A percentile compares a stretch with the other conserved stretches of the same genome.
These are phyloP conservation scores for Brassica carinata DNA, from an alignment of 345 rosid genomes.

Conservation along the genomic window DNA sequence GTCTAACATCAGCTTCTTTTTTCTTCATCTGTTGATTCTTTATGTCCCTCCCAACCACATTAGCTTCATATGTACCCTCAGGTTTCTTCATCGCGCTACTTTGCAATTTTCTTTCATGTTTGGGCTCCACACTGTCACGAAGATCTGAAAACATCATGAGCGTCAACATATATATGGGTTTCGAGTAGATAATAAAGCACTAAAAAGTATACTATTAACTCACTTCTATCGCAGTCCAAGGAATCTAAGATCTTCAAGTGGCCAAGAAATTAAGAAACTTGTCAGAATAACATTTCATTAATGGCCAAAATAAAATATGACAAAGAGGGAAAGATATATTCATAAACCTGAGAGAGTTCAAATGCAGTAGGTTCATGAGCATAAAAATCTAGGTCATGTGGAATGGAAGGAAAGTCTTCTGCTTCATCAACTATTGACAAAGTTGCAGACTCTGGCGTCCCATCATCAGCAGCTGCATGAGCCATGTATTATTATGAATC, in stretches of 20 bases:
- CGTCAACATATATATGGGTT: constrained; percentile 28
- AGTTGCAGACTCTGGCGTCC: constrained; percentile 75
- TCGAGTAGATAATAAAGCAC: constrained; percentile 20
- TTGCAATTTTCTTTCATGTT: no score
- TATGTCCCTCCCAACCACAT: not conserved
- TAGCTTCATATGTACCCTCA: no score
- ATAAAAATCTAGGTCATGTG: constrained; percentile 68
- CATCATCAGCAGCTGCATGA: constrained; percentile 40
- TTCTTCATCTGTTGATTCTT: constrained; percentile 28
- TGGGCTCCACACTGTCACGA: not conserved
- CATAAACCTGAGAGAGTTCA: constrained; percentile 73
- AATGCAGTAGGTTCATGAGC: constrained; percentile 50
- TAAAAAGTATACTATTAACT: constrained; percentile 47
- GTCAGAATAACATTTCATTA: constrained; percentile 38
- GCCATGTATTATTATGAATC: constrained; percentile 14
- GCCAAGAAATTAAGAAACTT: constrained; percentile 27
- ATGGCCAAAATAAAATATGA: constrained; percentile 5
- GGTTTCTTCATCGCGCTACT: no score
- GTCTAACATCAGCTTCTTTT: constrained; percentile 51
- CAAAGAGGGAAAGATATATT: not conserved
- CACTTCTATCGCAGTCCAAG: constrained; percentile 86
- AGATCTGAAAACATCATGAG: not conserved
- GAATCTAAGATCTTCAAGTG: constrained; percentile 80
- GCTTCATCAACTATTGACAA: constrained; percentile 73
- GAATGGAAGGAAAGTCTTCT: constrained; percentile 89